Conservation (phyloP, 768 basidiomycete genomes). For the Roridomyces roridus region DNA sequence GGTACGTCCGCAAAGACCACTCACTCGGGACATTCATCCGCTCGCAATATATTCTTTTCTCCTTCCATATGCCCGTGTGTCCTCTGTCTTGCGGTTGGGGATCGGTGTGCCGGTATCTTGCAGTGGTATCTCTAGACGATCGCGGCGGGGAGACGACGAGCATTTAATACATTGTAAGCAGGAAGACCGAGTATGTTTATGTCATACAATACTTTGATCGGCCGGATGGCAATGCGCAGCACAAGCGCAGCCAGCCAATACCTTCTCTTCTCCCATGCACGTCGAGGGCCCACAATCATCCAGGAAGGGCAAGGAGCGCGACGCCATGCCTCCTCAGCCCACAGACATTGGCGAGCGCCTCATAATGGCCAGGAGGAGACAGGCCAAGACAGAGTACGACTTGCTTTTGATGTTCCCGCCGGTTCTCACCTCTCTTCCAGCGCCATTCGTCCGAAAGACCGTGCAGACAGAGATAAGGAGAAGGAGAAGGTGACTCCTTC, state of each 20-base stretch:
- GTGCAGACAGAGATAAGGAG: conserved; percentile 46
- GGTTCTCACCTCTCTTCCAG: conserved; percentile 36
- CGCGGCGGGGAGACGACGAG: no score
- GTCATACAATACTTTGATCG: no score
- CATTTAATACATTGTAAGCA: no score
- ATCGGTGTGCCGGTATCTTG: no score
- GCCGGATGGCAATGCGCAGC: conserved; percentile 10
- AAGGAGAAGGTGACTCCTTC: conserved; percentile 33
- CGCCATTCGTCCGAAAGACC: conserved; percentile 51
- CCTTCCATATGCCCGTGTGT: no score
- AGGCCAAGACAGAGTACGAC: conserved; percentile 58
- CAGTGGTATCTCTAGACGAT: no score
- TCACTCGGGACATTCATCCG: no score
- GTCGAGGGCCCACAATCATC: conserved; percentile 30
- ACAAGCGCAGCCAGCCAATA: not conserved
- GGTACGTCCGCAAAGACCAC: no score
- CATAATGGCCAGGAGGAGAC: conserved; percentile 67
- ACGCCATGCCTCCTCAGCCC: conserved; percentile 40
- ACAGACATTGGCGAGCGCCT: conserved; percentile 64
- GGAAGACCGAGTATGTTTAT: no score
- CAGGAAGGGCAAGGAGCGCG: conserved; percentile 51
- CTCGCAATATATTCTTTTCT: no score
- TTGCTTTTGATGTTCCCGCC: not conserved
- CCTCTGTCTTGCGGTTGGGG: no score
- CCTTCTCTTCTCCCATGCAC: conserved; percentile 35